phyloP scores from a whole-genome alignment of 345 rosid genomes.

The Linum tenue region DNA sequence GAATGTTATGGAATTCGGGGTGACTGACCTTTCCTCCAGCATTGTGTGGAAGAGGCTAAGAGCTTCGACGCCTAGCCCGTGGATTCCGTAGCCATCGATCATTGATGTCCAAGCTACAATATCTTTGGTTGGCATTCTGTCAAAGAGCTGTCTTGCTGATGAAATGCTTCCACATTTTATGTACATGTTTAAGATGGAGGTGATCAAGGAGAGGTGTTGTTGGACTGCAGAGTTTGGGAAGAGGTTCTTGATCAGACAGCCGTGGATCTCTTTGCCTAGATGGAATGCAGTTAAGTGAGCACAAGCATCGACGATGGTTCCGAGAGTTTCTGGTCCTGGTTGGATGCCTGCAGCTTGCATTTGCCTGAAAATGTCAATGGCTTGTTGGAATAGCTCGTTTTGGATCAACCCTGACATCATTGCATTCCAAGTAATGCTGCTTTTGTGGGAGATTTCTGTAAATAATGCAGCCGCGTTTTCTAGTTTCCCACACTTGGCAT shows the following conservation, averaged over 20 bases:
- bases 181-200: conserved; percentile 30
- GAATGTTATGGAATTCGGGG: conserved; percentile 26
- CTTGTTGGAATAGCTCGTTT: conserved; percentile 19
- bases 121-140: conserved; percentile 24
- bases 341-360: conserved; percentile 19
- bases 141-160: conserved; percentile 23
- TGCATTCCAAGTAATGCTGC: conserved; percentile 21
- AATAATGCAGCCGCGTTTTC: conserved; percentile 14
- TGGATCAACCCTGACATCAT: conserved; percentile 31
- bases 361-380: conserved; percentile 22
- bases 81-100: conserved; percentile 34
- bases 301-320: conserved; percentile 21
- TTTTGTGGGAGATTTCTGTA: conserved; percentile 17
- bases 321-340: conserved; percentile 17
- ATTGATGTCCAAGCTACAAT: conserved; percentile 32
- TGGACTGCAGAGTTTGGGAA: conserved; percentile 11
- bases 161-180: conserved; percentile 26
- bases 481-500: conserved; percentile 28
- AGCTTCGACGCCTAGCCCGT: conserved; percentile 27
- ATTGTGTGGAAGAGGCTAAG: conserved; percentile 20
- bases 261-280: conserved; percentile 30
- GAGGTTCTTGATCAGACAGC: conserved; percentile 14
- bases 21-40: conserved; percentile 16
- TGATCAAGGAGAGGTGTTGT: conserved; percentile 4
- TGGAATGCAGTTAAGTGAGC: conserved; percentile 22